Conservation (phyloP, 108 stramenopile species). For the Nitzschia sp. region DNA sequence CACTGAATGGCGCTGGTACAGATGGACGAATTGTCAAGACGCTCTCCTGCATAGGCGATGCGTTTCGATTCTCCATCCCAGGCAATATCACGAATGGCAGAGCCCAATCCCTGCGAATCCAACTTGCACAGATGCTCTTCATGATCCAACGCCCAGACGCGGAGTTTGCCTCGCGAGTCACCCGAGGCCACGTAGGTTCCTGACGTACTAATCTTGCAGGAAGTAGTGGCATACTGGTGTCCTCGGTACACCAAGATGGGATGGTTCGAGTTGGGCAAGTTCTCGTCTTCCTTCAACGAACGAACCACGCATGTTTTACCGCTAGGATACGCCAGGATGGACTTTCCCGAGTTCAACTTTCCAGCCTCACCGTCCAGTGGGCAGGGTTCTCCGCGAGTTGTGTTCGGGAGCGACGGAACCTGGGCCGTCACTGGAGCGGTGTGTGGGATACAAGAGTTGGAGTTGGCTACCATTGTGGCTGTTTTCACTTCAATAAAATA, state of each 20-base stretch:
- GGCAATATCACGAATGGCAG: conserved; percentile 79
- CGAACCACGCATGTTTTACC: conserved; percentile 63
- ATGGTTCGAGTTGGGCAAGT: conserved; percentile 27
- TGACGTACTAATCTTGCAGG: conserved; percentile 72
- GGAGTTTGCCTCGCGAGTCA: conserved; percentile 83
- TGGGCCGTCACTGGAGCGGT: conserved; percentile 49
- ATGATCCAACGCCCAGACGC: conserved; percentile 94
- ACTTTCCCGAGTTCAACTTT: conserved; percentile 49
- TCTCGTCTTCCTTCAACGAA: conserved; percentile 41
- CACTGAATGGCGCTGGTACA: conserved; percentile 58
- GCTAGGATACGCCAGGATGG: conserved; percentile 62
- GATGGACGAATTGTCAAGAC: conserved; percentile 30
- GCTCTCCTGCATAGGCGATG: conserved; percentile 55
- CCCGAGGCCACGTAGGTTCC: conserved; percentile 91
- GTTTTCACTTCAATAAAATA: neutral
- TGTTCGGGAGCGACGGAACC: conserved; percentile 62
- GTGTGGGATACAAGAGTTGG: conserved; percentile 73
- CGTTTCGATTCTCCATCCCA: conserved; percentile 96
- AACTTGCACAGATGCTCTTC: conserved; percentile 89
- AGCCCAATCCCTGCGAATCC: conserved; percentile 49
- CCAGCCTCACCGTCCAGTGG: conserved; percentile 65
- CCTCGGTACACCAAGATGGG: conserved; percentile 89
- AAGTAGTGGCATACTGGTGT: conserved; percentile 71
- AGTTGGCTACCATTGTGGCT: conserved; percentile 51
- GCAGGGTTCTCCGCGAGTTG: conserved; percentile 68